Evolutionary conservation across 2,329 filamentous ascomycete genomes (phyloP).

Genomic region (Exophiala oligosperma): DNA sequence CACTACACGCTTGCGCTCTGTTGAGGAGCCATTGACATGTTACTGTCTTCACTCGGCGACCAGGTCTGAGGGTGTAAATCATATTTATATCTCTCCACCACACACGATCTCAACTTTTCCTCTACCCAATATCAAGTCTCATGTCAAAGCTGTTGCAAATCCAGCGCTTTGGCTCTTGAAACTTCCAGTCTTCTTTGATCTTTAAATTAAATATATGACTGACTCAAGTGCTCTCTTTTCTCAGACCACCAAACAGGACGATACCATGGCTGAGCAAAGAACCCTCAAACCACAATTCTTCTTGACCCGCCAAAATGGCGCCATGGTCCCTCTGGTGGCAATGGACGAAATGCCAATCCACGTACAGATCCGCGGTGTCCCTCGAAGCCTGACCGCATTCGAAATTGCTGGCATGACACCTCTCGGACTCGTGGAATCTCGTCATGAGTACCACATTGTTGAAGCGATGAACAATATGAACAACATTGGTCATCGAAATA

Average conservation of each 20-base stretch:
- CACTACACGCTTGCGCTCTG: neutral
- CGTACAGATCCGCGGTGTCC: constrained; percentile 39
- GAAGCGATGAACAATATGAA: constrained; percentile 36
- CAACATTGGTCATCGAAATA: neutral
- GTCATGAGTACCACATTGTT: constrained; percentile 38
- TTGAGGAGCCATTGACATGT: neutral
- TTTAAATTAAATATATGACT: constrained; percentile 12
- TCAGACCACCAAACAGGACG: neutral
- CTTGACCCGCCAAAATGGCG: constrained; percentile 42
- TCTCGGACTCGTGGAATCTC: constrained; percentile 37
- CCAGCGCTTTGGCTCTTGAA: neutral
- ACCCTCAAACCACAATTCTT: constrained; percentile 43
- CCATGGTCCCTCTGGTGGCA: constrained; percentile 44
- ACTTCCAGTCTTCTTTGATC: neutral
- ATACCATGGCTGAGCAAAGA: constrained; percentile 11
- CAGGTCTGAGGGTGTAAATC: too few species aligned
- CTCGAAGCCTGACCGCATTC: constrained; percentile 36
- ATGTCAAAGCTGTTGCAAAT: neutral
- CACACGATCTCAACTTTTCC: too few species aligned
- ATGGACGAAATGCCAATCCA: constrained; percentile 46
- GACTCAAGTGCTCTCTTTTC: neutral
- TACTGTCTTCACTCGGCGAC: constrained; percentile 1
- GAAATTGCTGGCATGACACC: constrained; percentile 47
- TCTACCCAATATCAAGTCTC: neutral
- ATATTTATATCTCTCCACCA: too few species aligned